phyloP scores from a whole-genome alignment of 2,329 filamentous ascomycete species.

The Botrytis cinerea region DNA sequence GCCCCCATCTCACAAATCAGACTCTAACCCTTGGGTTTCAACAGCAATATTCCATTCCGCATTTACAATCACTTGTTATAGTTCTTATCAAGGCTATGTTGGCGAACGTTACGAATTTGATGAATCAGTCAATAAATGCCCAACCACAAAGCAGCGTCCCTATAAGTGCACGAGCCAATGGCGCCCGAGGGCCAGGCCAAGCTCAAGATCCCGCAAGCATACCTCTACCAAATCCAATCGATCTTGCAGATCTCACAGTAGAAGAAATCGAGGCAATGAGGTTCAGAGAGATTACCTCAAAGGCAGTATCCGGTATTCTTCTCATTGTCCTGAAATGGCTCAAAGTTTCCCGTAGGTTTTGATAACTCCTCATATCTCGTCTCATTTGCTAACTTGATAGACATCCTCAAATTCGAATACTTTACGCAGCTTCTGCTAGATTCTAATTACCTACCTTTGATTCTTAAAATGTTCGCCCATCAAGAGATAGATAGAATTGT shows the following conservation, averaged over 20 bases:
- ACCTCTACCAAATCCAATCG: conserved; percentile 35
- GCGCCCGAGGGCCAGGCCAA: conserved; percentile 34
- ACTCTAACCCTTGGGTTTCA: conserved; percentile 40
- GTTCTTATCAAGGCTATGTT: conserved; percentile 88
- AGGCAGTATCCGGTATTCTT: conserved; percentile 87
- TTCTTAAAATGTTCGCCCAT: conserved; percentile 90
- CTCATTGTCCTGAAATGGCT: conserved; percentile 94
- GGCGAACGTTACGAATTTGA: conserved; percentile 82
- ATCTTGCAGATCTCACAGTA: conserved; percentile 51
- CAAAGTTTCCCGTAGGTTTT: conserved; percentile 78
- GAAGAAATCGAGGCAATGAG: conserved; percentile 83
- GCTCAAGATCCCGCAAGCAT: conserved; percentile 38
- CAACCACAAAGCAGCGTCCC: conserved; percentile 35
- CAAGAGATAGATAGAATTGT: conserved; percentile 91
- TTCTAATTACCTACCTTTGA: conserved; percentile 89
- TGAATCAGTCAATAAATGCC: conserved; percentile 55
- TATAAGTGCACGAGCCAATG: conserved; percentile 36
- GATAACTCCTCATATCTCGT: background rate
- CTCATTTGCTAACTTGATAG: conserved; percentile 48
- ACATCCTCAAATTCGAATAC: conserved; percentile 95
- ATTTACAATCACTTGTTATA: conserved; percentile 90
- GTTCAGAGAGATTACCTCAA: conserved; percentile 82
- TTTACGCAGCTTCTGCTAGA: conserved; percentile 90
- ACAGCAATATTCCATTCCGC: conserved; percentile 73
- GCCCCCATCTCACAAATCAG: background rate